phyloP scores from a whole-genome alignment of 2,329 filamentous ascomycete genomes.

The Biscogniauxia mediterranea region DNA sequence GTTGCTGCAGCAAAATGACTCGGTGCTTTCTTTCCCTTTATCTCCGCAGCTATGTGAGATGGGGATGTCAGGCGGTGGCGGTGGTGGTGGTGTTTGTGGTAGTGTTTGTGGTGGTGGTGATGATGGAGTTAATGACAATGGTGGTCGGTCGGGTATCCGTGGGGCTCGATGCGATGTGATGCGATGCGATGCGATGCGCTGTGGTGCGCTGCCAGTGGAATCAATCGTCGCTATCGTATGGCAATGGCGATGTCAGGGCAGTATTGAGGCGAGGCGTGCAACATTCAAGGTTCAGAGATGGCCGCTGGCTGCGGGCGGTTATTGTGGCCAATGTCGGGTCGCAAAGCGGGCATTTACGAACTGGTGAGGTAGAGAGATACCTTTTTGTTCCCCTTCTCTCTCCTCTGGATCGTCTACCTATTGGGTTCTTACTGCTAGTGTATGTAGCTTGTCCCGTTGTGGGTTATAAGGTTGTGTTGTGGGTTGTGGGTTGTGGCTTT shows the following conservation, averaged over 20 bases:
- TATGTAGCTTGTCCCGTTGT: background rate
- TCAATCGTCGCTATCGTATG: conserved; percentile 11
- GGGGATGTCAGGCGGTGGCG: background rate
- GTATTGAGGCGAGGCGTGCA: conserved; percentile 18
- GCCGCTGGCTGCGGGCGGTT: conserved; percentile 22
- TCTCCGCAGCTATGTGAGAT: background rate
- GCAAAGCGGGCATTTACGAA: conserved; percentile 1
- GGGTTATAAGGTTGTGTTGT: conserved; percentile 6
- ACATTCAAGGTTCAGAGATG: conserved; percentile 17
- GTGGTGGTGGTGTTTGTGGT: too few relatives aligned
- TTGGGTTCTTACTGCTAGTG: background rate
- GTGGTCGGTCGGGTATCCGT: conserved; percentile 15
- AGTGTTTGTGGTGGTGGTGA: too few relatives aligned
- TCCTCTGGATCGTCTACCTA: too few relatives aligned
- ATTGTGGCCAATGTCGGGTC: conserved; percentile 7
- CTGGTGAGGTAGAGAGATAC: background rate
- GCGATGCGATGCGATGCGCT: background rate
- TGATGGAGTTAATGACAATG: background rate
- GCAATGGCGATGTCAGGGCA: conserved; percentile 12
- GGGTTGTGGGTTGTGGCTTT: conserved; percentile 12
- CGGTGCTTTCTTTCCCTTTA: conserved; percentile 5
- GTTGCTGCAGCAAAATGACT: conserved; percentile 6
- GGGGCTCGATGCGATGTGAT: conserved; percentile 6
- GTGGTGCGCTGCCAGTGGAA: background rate
- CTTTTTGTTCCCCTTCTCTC: conserved; percentile 1